Conservation (phyloP, 129 eudicot genomes). For the Escallonia rubra region DNA sequence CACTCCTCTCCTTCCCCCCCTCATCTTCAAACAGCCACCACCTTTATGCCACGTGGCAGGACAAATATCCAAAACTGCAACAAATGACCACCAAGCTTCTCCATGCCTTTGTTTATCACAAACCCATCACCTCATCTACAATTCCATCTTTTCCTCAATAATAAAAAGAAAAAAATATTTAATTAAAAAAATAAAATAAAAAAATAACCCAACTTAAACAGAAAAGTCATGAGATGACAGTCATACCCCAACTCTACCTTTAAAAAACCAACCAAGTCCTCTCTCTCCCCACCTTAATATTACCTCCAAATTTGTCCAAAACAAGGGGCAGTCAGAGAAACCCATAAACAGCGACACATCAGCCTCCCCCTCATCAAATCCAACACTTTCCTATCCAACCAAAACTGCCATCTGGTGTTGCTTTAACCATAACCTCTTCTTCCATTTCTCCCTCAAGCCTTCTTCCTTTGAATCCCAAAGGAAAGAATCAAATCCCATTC, state of each 20-base stretch:
- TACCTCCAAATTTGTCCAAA: constrained; percentile 47
- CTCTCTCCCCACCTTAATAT: constrained; percentile 23
- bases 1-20: constrained; percentile 40
- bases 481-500: constrained; percentile 12
- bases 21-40: constrained; percentile 60
- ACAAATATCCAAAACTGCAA: constrained; percentile 57
- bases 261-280: constrained; percentile 14
- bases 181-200: neutral
- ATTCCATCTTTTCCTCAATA: constrained; percentile 19
- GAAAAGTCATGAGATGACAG: constrained; percentile 10
- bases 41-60: constrained; percentile 56
- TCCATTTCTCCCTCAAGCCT: constrained; percentile 32
- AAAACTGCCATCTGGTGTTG: constrained; percentile 31
- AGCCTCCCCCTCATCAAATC: constrained; percentile 18
- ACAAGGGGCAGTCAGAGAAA: constrained; percentile 49
- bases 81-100: constrained; percentile 61
- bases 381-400: constrained; percentile 31
- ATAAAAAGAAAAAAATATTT: neutral
- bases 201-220: constrained; percentile 1
- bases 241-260: constrained; percentile 8
- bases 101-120: constrained; percentile 50
- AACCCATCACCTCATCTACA: constrained; percentile 51
- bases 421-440: constrained; percentile 34
- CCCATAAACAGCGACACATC: constrained; percentile 34
- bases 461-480: constrained; percentile 14